A percentile compares a stretch with the other conserved stretches of the same genome.
These are phyloP conservation scores for Niveomyces coronatus DNA, from an alignment of 2,329 filamentous ascomycete genomes.

Conservation along the genomic window DNA sequence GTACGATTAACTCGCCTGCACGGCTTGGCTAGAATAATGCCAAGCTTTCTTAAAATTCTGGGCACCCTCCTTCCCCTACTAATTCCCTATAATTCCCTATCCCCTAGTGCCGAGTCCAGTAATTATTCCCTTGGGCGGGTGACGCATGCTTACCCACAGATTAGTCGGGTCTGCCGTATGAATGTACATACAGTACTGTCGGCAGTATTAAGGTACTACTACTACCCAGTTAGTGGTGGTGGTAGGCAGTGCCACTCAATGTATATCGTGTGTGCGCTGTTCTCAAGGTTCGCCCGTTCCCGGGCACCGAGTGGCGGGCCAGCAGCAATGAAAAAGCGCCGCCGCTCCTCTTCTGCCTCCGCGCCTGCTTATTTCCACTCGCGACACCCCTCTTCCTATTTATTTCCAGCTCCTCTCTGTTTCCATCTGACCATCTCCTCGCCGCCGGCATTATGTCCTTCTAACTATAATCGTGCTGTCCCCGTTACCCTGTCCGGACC, in stretches of 20 bases:
- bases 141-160: no score
- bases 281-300: no score
- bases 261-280: no score
- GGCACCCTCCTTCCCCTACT: neutral
- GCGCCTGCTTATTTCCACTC: slow-evolving; percentile 10
- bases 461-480: no score
- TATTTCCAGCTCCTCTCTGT: slow-evolving; percentile 10
- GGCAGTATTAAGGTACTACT: no score
- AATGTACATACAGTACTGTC: no score
- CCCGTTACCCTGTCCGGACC: no score
- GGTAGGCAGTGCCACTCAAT: no score
- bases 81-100: neutral
- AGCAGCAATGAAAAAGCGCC: neutral
- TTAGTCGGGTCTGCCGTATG: no score
- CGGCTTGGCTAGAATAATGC: slow-evolving; percentile 7
- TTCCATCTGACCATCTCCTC: no score
- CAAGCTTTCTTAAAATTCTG: slow-evolving; percentile 6
- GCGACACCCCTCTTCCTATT: slow-evolving; percentile 8
- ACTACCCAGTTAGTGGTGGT: no score
- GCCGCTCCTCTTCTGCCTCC: neutral
- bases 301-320: slow-evolving; percentile 1
- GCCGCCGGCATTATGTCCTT: no score
- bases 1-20: neutral
- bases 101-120: neutral
- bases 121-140: neutral